Evolutionary conservation across 352 stramenopile species (phyloP).

Genomic region (Phytophthora aleatoria): DNA sequence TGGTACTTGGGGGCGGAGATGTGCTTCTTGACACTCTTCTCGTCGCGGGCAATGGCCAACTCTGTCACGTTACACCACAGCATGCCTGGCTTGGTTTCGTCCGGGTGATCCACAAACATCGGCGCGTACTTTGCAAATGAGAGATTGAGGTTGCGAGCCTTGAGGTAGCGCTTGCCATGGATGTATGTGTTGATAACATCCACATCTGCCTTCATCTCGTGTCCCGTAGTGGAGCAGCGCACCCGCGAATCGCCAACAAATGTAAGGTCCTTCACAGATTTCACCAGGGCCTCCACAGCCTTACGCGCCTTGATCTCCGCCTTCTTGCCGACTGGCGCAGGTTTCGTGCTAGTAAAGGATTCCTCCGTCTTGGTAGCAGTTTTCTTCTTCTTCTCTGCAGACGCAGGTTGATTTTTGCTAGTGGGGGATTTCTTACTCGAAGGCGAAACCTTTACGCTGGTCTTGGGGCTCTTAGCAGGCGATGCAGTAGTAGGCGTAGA

Average conservation of each 20-base stretch:
- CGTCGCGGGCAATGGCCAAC: slow-evolving; percentile 52
- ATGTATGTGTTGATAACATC: slow-evolving; percentile 59
- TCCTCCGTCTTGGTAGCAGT: slow-evolving; percentile 10
- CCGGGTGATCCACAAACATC: slow-evolving; percentile 67
- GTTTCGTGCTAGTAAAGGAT: slow-evolving; percentile 11
- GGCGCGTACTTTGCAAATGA: slow-evolving; percentile 64
- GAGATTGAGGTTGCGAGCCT: slow-evolving; percentile 41
- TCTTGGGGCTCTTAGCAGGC: slow-evolving; percentile 16
- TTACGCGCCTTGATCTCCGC: slow-evolving; percentile 21
- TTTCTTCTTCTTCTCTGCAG: slow-evolving; percentile 17
- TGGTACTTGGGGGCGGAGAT: slow-evolving; percentile 57
- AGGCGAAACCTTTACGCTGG: slow-evolving; percentile 4
- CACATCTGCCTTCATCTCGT: slow-evolving; percentile 71
- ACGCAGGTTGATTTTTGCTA: slow-evolving; percentile 14
- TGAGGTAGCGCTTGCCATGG: slow-evolving; percentile 63
- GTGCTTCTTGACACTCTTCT: slow-evolving; percentile 58
- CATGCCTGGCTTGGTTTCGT: slow-evolving; percentile 54
- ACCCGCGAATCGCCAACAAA: slow-evolving; percentile 56
- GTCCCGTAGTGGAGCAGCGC: slow-evolving; percentile 60
- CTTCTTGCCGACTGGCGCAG: slow-evolving; percentile 27
- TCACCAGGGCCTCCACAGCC: slow-evolving; percentile 51
- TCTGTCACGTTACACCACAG: slow-evolving; percentile 76
- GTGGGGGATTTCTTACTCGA: slow-evolving; percentile 17
- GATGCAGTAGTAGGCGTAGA: slow-evolving; percentile 4
- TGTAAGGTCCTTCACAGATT: slow-evolving; percentile 41